phyloP scores from a whole-genome alignment of 75 land plant genomes.

The Cryptomeria japonica region DNA sequence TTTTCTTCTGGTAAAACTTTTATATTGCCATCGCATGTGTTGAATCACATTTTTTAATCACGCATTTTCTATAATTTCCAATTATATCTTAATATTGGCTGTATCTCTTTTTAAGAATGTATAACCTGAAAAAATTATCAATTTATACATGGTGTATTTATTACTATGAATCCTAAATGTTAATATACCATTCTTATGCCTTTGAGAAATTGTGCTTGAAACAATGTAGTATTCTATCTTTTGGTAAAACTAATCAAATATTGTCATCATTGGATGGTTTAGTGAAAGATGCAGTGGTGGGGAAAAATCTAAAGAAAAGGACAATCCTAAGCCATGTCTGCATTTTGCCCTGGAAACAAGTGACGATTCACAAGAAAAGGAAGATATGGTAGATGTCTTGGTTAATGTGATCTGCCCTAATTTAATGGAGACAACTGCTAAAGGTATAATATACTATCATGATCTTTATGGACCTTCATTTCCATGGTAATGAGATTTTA shows the following conservation, averaged over 20 bases:
- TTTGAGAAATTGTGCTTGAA: neutral
- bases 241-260: neutral
- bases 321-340: neutral
- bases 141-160: neutral
- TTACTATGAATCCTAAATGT: neutral
- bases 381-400: neutral
- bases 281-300: neutral
- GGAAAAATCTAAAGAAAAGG: neutral
- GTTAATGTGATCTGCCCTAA: slow-evolving; percentile 1
- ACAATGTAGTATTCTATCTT: neutral
- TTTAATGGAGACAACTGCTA: slow-evolving; percentile 5
- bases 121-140: neutral
- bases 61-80: neutral
- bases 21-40: neutral
- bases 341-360: neutral
- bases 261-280: neutral
- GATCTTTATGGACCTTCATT: neutral
- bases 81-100: neutral
- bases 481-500: neutral
- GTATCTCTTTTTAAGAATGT: neutral
- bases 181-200: neutral
- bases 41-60: neutral
- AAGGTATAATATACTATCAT: neutral
- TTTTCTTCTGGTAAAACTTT: neutral
- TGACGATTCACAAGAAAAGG: neutral